A percentile compares a stretch with the other conserved stretches of the same genome.
These are phyloP conservation scores for Helianthus tuberosus DNA, from an alignment of 129 eudicot genomes.

Conservation along the genomic window DNA sequence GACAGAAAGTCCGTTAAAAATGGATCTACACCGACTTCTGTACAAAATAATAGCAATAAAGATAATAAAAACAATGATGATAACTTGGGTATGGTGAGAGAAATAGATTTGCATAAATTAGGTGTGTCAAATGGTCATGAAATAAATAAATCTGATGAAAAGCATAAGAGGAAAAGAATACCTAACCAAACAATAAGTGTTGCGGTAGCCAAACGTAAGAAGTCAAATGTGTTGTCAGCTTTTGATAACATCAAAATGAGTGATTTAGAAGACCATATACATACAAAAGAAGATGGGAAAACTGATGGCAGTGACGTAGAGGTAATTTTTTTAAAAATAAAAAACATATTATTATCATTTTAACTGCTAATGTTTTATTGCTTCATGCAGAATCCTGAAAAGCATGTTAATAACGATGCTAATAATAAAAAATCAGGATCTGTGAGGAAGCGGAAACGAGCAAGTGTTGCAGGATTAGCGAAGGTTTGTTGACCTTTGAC, in stretches of 20 bases:
- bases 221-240: conserved; percentile 49
- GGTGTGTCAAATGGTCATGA: conserved; percentile 44
- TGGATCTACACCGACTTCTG: conserved; percentile 42
- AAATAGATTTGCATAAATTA: conserved; percentile 59
- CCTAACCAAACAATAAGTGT: conserved; percentile 41
- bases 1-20: conserved; percentile 54
- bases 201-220: conserved; percentile 66
- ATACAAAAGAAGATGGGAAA: conserved; percentile 41
- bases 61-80: conserved; percentile 40
- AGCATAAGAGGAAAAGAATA: conserved; percentile 49
- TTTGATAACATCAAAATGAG: conserved; percentile 51
- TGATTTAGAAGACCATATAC: conserved; percentile 42
- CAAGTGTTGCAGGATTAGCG: conserved; percentile 58
- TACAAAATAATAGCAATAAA: conserved; percentile 36
- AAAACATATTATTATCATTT: background rate
- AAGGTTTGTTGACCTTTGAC: conserved; percentile 57
- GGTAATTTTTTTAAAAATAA: conserved; percentile 37
- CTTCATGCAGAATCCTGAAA: conserved; percentile 49
- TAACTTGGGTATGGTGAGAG: conserved; percentile 68
- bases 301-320: conserved; percentile 36
- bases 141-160: conserved; percentile 31
- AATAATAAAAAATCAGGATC: conserved; percentile 46
- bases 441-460: conserved; percentile 57
- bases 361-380: conserved; percentile 2
- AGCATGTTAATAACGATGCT: conserved; percentile 32